Conservation (phyloP, 257 asterid species). For the Przewalskia tangutica region DNA sequence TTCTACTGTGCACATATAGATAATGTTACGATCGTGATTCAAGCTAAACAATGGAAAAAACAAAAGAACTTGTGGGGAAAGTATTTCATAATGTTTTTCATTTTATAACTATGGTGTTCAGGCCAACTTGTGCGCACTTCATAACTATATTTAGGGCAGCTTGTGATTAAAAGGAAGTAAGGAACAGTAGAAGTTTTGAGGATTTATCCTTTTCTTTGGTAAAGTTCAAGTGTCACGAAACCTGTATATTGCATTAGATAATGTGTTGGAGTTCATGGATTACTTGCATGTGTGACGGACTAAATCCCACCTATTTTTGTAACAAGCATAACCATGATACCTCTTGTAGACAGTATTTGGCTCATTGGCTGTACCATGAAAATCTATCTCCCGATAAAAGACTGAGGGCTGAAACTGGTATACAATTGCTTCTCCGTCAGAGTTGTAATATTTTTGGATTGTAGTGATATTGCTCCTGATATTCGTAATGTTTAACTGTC, state of each 20-base stretch:
- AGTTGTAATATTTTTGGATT: no score
- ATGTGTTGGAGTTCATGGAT: not conserved
- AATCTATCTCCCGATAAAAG: not conserved
- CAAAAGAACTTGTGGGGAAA: not conserved
- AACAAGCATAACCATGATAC: not conserved
- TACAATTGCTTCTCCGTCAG: no score
- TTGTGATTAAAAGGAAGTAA: not conserved
- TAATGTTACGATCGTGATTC: not conserved
- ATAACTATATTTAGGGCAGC: not conserved
- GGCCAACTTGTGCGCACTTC: no score
- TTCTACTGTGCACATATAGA: not conserved
- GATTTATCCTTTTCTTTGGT: not conserved
- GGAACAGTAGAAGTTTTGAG: not conserved
- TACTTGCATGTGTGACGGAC: not conserved
- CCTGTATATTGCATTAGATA: not conserved
- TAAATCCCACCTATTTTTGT: not conserved
- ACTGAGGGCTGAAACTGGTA: not conserved
- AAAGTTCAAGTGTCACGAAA: not conserved
- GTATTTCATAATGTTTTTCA: not conserved
- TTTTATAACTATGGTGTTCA: no score
- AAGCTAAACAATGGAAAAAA: not conserved
- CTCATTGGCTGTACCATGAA: not conserved
- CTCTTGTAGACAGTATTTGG: not conserved
- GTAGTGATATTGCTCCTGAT: no score
- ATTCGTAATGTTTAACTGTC: no score